A percentile compares a stretch with the other conserved stretches of the same genome.
Evolutionary conservation across 495 filamentous ascomycete genomes (phyloP).

Genomic region (Hyaloscypha hepaticicola): DNA sequence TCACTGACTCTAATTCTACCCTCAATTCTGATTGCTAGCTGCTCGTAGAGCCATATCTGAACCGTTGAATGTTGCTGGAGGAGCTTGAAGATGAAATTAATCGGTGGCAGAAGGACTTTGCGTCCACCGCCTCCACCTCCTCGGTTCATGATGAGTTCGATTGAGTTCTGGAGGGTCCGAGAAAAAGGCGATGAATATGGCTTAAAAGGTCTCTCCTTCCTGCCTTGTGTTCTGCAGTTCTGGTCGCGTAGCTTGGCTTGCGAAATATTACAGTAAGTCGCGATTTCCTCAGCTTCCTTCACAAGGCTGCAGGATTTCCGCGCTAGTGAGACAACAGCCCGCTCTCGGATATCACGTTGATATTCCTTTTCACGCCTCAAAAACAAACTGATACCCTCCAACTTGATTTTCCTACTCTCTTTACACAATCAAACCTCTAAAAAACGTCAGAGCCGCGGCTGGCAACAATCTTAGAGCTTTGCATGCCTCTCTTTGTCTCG

Average conservation of each 20-base stretch:
- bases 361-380: neutral
- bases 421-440: neutral
- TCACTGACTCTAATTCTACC: conserved; percentile 85
- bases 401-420: neutral
- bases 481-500: conserved; percentile 6
- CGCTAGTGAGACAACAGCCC: neutral
- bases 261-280: conserved; percentile 1
- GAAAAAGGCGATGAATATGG: neutral
- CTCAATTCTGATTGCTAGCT: conserved; percentile 88
- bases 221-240: neutral
- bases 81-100: conserved; percentile 98
- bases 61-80: conserved; percentile 85
- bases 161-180: neutral
- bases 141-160: conserved; percentile 61
- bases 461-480: conserved; percentile 3
- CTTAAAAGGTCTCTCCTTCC: neutral
- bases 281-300: neutral
- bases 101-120: conserved; percentile 91
- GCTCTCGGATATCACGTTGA: neutral
- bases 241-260: conserved; percentile 1
- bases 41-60: conserved; percentile 95
- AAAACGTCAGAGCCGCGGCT: neutral
- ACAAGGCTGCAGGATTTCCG: neutral
- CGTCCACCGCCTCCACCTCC: conserved; percentile 75
- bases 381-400: conserved; percentile 2